Evolutionary conservation across 2,329 filamentous ascomycete genomes (phyloP).

Genomic region (Alternaria brassicicola): DNA sequence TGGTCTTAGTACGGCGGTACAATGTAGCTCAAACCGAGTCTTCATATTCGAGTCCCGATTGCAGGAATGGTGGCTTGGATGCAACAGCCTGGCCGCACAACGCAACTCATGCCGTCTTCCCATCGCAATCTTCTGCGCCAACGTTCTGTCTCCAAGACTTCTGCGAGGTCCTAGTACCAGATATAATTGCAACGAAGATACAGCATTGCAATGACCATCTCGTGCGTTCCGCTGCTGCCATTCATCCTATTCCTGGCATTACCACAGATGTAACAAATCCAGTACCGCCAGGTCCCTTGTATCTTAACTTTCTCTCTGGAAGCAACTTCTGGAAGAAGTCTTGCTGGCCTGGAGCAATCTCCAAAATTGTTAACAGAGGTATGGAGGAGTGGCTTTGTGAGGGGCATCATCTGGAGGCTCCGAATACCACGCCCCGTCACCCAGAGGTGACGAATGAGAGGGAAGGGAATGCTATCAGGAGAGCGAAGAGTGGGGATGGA

Average conservation of each 20-base stretch:
- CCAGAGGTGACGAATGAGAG: slow-evolving; percentile 27
- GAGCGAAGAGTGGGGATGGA: slow-evolving; percentile 63
- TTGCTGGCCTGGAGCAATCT: slow-evolving; percentile 94
- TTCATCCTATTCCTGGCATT: slow-evolving; percentile 48
- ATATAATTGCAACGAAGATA: slow-evolving; percentile 82
- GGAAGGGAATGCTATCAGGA: slow-evolving; percentile 44
- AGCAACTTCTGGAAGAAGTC: slow-evolving; percentile 92
- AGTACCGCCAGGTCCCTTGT: slow-evolving; percentile 67
- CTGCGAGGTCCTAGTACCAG: slow-evolving; percentile 80
- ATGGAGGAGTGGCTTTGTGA: slow-evolving; percentile 64
- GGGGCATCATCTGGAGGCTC: slow-evolving; percentile 52
- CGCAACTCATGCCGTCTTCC: slow-evolving; percentile 75
- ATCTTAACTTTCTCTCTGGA: slow-evolving; percentile 87
- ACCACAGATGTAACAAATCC: slow-evolving; percentile 49
- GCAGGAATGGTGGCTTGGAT: slow-evolving; percentile 56
- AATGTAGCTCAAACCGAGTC: slow-evolving; percentile 49
- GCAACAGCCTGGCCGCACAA: slow-evolving; percentile 83
- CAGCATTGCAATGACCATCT: slow-evolving; percentile 75
- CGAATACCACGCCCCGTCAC: slow-evolving; percentile 7
- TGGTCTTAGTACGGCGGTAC: slow-evolving; percentile 86
- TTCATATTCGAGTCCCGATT: neutral
- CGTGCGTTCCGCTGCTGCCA: slow-evolving; percentile 63
- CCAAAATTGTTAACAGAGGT: slow-evolving; percentile 83
- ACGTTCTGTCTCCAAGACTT: slow-evolving; percentile 87
- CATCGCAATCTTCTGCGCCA: slow-evolving; percentile 50